These are phyloP conservation scores for Alternaria hordeiaustralica DNA, from an alignment of 2,329 filamentous ascomycete genomes.

Conservation along the genomic window DNA sequence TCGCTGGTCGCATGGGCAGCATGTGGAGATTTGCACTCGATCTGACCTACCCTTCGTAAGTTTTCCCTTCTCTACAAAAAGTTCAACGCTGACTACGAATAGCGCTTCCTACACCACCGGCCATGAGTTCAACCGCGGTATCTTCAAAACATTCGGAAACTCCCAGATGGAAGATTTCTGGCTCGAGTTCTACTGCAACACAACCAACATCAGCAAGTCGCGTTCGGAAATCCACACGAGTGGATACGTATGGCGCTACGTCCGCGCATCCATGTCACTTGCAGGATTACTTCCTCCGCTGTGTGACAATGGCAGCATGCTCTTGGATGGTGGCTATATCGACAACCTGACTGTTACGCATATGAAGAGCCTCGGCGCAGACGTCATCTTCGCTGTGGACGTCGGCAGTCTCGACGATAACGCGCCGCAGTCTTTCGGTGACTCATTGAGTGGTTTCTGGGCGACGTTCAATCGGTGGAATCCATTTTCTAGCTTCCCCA, in stretches of 20 bases:
- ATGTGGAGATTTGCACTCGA: constrained; percentile 99
- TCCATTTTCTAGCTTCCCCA: constrained; percentile 84
- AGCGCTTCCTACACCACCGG: constrained; percentile 92
- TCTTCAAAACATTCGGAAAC: constrained; percentile 98
- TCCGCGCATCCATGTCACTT: constrained; percentile 94
- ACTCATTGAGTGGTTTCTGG: constrained; percentile 95
- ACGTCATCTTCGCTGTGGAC: constrained; percentile 94
- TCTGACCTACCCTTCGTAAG: constrained; percentile 85
- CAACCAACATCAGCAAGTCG: constrained; percentile 96
- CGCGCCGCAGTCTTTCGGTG: constrained; percentile 89
- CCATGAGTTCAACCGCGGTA: constrained; percentile 97
- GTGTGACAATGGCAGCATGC: constrained; percentile 96
- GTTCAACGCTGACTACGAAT: constrained; percentile 11
- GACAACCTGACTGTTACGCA: constrained; percentile 97
- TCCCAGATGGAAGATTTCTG: constrained; percentile 99
- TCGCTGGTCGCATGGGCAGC: constrained; percentile 97
- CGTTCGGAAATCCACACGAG: constrained; percentile 91
- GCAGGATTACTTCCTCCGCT: constrained; percentile 91
- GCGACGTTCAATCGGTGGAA: constrained; percentile 96
- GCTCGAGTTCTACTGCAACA: constrained; percentile 99
- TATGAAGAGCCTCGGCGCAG: constrained; percentile 93
- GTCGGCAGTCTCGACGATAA: constrained; percentile 93
- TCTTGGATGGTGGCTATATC: constrained; percentile 94
- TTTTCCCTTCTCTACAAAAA: background rate
- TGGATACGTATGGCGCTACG: constrained; percentile 97